Percentiles rank a stretch among this genome's conserved stretches.
Evolutionary conservation across 2,329 filamentous ascomycete genomes (phyloP).

Genomic region (Colletotrichum tropicicola): DNA sequence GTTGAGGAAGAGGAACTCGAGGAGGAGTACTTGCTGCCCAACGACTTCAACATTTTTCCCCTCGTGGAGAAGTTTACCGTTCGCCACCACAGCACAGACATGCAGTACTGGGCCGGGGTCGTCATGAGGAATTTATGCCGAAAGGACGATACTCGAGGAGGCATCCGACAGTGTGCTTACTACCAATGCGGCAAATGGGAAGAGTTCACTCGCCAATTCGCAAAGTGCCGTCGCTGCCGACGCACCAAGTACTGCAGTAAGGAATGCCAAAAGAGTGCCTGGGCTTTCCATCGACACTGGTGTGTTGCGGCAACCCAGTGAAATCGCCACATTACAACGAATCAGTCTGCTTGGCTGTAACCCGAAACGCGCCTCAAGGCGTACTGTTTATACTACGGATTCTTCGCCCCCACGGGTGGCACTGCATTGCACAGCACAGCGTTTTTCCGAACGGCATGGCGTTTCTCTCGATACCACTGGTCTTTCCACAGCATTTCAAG

Average conservation of each 20-base stretch:
- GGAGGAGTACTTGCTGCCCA: conserved; percentile 89
- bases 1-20: conserved; percentile 71
- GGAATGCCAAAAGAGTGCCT: conserved; percentile 98
- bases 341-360: conserved; percentile 30
- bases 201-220: conserved; percentile 94
- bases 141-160: conserved; percentile 93
- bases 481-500: conserved; percentile 32
- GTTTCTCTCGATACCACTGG: conserved; percentile 56
- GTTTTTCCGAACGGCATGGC: conserved; percentile 48
- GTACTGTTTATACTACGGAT: conserved; percentile 30
- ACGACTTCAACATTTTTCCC: conserved; percentile 98
- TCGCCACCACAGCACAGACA: conserved; percentile 91
- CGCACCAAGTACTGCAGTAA: conserved; percentile 99
- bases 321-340: conserved; percentile 21
- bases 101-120: conserved; percentile 99
- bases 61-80: conserved; percentile 98
- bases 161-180: conserved; percentile 96
- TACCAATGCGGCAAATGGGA: conserved; percentile 99
- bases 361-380: conserved; percentile 14
- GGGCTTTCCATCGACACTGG: conserved; percentile 99
- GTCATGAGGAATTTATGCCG: conserved; percentile 99
- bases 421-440: conserved; percentile 53
- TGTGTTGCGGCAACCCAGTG: conserved; percentile 79
- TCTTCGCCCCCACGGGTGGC: conserved; percentile 35
- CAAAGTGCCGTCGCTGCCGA: conserved; percentile 94